Conservation (phyloP, 169 alveolate species). For the Miamiensis avidus region DNA sequence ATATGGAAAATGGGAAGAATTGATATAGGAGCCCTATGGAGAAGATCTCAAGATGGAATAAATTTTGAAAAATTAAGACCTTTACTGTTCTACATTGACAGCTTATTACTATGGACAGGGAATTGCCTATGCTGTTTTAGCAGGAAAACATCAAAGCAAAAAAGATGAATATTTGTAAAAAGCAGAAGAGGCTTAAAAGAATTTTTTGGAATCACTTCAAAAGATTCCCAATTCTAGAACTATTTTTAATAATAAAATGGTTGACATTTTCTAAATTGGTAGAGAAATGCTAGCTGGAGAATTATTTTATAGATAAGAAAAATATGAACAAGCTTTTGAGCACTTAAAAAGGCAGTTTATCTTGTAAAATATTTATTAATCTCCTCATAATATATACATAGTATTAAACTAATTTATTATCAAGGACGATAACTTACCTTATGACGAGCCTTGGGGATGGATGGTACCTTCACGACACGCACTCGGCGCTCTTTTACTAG, state of each 20-base stretch:
- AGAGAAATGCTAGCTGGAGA: background rate
- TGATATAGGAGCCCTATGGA: background rate
- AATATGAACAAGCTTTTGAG: background rate
- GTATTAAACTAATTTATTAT: background rate
- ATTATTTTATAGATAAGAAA: background rate
- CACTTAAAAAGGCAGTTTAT: no score
- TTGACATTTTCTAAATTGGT: background rate
- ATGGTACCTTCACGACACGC: slow-evolving; percentile 3
- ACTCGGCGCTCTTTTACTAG: background rate
- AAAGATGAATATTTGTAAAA: background rate
- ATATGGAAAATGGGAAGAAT: background rate
- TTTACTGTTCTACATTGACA: background rate
- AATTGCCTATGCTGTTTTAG: slow-evolving; percentile 8
- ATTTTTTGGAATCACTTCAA: background rate
- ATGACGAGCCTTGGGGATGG: slow-evolving; percentile 11
- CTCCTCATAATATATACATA: no score
- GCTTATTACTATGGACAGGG: background rate
- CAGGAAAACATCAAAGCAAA: background rate
- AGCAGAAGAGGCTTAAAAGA: background rate
- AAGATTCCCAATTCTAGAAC: background rate
- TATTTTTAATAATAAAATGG: background rate
- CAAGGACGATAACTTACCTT: slow-evolving; percentile 2
- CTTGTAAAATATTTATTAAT: no score
- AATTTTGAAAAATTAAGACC: background rate
- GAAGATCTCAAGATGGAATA: background rate